Percentiles rank a stretch among this genome's conserved stretches.
Evolutionary conservation across 2,329 filamentous ascomycete genomes (phyloP).

Genomic region (Helotiales sp.): DNA sequence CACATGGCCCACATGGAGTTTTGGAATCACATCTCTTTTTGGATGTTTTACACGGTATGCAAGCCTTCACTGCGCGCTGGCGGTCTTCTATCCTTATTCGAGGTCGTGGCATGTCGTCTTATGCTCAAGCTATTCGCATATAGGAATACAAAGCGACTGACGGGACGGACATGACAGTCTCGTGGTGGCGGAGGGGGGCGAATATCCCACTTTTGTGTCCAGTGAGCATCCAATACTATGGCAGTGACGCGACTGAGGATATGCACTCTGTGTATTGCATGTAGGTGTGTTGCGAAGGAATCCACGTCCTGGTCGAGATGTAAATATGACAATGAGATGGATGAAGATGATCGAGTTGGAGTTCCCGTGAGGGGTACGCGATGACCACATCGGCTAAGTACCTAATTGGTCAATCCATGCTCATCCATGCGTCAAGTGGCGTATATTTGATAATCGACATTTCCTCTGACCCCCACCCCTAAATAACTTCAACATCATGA

Average conservation of each 20-base stretch:
- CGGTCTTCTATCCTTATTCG: conserved; percentile 10
- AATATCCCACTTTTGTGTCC: neutral
- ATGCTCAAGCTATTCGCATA: neutral
- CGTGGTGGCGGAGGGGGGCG: neutral
- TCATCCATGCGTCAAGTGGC: neutral
- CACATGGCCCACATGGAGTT: neutral
- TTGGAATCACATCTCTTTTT: conserved; percentile 10
- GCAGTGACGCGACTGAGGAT: neutral
- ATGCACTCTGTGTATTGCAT: neutral
- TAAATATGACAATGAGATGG: neutral
- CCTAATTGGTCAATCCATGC: neutral
- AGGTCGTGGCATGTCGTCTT: conserved; percentile 6
- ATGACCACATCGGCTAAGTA: neutral
- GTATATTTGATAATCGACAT: neutral
- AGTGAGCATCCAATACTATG: neutral
- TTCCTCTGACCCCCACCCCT: neutral
- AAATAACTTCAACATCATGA: neutral
- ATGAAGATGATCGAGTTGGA: neutral
- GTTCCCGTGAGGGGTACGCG: neutral
- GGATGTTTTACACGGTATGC: conserved; percentile 7
- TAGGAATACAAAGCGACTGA: neutral
- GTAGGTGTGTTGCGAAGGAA: neutral
- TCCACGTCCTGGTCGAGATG: neutral
- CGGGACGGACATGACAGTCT: neutral
- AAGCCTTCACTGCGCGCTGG: conserved; percentile 12